phyloP scores from a whole-genome alignment of 257 asterid species.

The Forsythia viridissima region DNA sequence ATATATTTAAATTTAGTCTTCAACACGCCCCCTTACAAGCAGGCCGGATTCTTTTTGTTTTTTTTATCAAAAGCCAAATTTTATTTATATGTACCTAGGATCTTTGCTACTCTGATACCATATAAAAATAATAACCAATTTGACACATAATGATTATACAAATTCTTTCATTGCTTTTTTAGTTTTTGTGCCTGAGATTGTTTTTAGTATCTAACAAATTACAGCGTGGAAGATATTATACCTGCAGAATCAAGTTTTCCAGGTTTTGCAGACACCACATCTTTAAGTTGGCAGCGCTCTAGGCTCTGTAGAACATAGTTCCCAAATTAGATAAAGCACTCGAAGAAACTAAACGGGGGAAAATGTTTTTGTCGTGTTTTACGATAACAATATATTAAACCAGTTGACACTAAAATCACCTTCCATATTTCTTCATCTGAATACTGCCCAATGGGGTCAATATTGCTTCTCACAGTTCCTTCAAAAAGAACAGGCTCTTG shows the following conservation, averaged over 20 bases:
- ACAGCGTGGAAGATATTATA: conserved; percentile 19
- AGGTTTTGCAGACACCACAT: conserved; percentile 78
- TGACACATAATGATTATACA: too few relatives aligned
- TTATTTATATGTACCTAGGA: too few relatives aligned
- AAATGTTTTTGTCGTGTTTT: neutral
- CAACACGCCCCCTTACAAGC: too few relatives aligned
- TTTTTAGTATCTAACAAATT: too few relatives aligned
- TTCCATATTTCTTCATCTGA: conserved; percentile 95
- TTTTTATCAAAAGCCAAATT: too few relatives aligned
- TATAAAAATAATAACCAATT: too few relatives aligned
- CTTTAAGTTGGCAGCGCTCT: conserved; percentile 96
- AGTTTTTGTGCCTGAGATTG: too few relatives aligned
- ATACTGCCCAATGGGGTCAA: conserved; percentile 79
- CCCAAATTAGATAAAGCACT: neutral
- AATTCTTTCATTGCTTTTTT: too few relatives aligned
- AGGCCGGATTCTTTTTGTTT: too few relatives aligned
- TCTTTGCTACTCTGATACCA: too few relatives aligned
- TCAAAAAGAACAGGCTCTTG: conserved; percentile 98
- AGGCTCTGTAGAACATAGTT: conserved; percentile 55
- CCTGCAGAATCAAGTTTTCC: conserved; percentile 90
- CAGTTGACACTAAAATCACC: conserved; percentile 39
- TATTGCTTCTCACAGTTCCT: conserved; percentile 95
- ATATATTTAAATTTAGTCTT: too few relatives aligned
- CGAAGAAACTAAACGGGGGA: neutral
- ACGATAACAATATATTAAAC: neutral